Evolutionary conservation across 2,329 filamentous ascomycete species (phyloP), one percentile per base, ranked within the genome.

Genomic region (Dactylellina haptotyla): DNA sequence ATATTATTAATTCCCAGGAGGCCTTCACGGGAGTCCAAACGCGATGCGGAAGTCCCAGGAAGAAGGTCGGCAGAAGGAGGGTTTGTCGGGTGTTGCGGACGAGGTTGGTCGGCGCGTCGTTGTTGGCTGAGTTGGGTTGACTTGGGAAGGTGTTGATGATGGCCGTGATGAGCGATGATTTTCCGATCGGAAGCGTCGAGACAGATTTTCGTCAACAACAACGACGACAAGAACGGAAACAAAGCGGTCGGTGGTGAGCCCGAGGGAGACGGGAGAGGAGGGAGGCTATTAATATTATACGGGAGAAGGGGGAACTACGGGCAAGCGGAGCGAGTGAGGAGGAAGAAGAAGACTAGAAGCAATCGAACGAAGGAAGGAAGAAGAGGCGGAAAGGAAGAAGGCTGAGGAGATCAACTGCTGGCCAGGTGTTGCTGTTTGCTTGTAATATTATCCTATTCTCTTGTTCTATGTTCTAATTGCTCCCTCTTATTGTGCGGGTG

Each of bases 51-150:
- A 26, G 51, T 39, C 41, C 32, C 28, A 32, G 37, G 25, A 25
- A 53, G 12, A 50, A 26, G 51, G 48, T 20, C 20, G 26, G 37
- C 14, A 43, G 51, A 30, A 28, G 62, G 53, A 30, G 32, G 45
- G 39, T 37, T 46, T 64, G 63, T 67, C 59, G 63, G n/a, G n/a
- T n/a, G n/a, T n/a, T n/a, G n/a, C n/a, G n/a, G n/a, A n/a, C 26
- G 53, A 59, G 43, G 57, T 69, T 43, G 56, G 23, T 48, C 46
- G 54, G 64, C 64, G 64, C 64, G 64, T 69, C 64, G 64, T 51
- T 12, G 63, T 46, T 45, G 37, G 64, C 56, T 48, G 39, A 39
- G n/a, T n/a, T n/a, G n/a, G n/a, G n/a, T n/a, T n/a, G n/a, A n/a
- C n/a, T n/a, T n/a, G n/a, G n/a, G 54, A 51, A 46, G 39, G 41